phyloP scores from a whole-genome alignment of 192 early-diverging fungal genomes.

The Umbelopsis isabellina region DNA sequence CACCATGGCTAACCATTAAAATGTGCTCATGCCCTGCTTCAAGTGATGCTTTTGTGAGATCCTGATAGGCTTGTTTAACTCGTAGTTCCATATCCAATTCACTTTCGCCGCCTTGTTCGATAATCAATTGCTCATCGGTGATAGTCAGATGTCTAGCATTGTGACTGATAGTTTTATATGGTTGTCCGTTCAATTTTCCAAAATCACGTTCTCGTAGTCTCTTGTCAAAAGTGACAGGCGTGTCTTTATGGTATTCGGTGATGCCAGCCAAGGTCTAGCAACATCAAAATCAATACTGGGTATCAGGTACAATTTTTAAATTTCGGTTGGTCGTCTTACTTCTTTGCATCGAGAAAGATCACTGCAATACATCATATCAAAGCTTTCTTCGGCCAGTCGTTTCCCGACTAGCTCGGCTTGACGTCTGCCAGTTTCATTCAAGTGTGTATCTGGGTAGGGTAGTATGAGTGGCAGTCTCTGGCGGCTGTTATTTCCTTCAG shows the following conservation, averaged over 20 bases:
- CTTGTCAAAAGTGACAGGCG: not conserved
- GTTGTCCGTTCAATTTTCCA: constrained; percentile 24
- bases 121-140: constrained; percentile 3
- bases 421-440: constrained; percentile 19
- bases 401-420: constrained; percentile 32
- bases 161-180: not conserved
- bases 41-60: constrained; percentile 20
- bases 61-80: constrained; percentile 8
- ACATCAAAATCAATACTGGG: not conserved
- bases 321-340: not conserved
- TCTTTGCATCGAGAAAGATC: constrained; percentile 32
- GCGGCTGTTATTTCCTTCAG: not conserved
- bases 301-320: not conserved
- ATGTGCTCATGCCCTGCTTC: constrained; percentile 15
- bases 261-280: constrained; percentile 30
- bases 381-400: constrained; percentile 19
- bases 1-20: constrained; percentile 36
- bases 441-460: constrained; percentile 24
- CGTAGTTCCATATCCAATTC: constrained; percentile 15
- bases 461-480: not conserved
- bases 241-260: constrained; percentile 2
- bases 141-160: not conserved
- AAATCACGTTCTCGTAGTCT: constrained; percentile 29
- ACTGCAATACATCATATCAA: constrained; percentile 31
- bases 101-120: constrained; percentile 25